Evolutionary conservation across 225 moss, liverwort and hornwort genomes (phyloP).

Genomic region (Sphagnum tenellum): DNA sequence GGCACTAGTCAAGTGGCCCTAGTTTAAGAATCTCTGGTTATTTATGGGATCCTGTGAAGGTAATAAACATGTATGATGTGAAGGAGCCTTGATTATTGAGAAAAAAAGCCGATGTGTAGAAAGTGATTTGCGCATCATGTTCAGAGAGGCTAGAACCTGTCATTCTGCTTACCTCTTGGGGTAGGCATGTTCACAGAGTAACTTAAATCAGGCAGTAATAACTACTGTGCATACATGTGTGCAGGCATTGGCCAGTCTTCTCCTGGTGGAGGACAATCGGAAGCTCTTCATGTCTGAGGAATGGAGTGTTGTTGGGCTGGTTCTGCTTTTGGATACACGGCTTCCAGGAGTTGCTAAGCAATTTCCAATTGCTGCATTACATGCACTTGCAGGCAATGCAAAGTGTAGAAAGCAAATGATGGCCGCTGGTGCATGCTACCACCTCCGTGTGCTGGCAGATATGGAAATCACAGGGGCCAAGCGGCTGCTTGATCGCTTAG

Average conservation of each 20-base stretch:
- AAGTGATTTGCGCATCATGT: too few relatives aligned
- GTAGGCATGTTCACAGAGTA: too few relatives aligned
- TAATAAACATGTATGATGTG: too few relatives aligned
- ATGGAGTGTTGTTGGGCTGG: conserved; percentile 31
- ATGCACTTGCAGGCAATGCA: conserved; percentile 22
- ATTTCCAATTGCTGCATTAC: conserved; percentile 30
- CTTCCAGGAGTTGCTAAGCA: conserved; percentile 38
- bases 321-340: conserved; percentile 31
- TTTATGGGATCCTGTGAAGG: too few relatives aligned
- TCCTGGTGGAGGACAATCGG: conserved; percentile 39
- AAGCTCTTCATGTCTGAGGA: conserved; percentile 41
- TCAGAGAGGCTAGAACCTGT: too few relatives aligned
- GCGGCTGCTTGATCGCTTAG: conserved; percentile 35
- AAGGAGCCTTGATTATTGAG: too few relatives aligned
- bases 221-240: too few relatives aligned
- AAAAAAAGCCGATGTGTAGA: too few relatives aligned
- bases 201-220: too few relatives aligned
- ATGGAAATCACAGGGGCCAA: conserved; percentile 31
- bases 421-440: conserved; percentile 31
- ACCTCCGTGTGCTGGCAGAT: conserved; percentile 28
- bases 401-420: conserved; percentile 40
- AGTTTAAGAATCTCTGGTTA: too few relatives aligned
- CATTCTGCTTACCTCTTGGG: too few relatives aligned
- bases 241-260: conserved; percentile 27
- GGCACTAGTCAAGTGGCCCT: too few relatives aligned